Evolutionary conservation across 2,329 filamentous ascomycete species (phyloP).

Genomic region (Rhexocercosporidium sp.): DNA sequence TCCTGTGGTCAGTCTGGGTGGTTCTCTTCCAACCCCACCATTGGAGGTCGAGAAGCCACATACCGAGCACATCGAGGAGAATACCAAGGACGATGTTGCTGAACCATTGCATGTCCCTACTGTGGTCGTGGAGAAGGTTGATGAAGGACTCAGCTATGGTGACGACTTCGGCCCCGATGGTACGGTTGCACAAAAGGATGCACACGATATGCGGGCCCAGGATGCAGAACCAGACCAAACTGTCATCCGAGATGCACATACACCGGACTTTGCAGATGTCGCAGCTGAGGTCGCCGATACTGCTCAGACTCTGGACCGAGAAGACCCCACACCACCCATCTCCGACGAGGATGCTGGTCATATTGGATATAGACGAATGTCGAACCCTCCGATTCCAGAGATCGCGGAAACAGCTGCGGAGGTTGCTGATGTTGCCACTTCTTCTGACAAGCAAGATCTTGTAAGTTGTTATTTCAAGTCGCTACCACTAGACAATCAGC

Average conservation of each 20-base stretch:
- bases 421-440: slow-evolving; percentile 49
- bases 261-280: slow-evolving; percentile 33
- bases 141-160: slow-evolving; percentile 42
- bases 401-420: slow-evolving; percentile 51
- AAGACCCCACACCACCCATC: slow-evolving; percentile 42
- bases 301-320: slow-evolving; percentile 44
- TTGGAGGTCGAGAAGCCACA: not conserved
- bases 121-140: slow-evolving; percentile 44
- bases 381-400: slow-evolving; percentile 48
- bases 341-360: slow-evolving; percentile 43
- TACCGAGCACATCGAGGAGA: slow-evolving; percentile 8
- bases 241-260: slow-evolving; percentile 29
- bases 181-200: slow-evolving; percentile 43
- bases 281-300: slow-evolving; percentile 49
- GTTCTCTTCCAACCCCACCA: not conserved
- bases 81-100: not conserved
- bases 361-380: slow-evolving; percentile 44
- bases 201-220: slow-evolving; percentile 41
- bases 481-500: not conserved
- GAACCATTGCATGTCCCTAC: slow-evolving; percentile 28
- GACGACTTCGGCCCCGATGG: slow-evolving; percentile 45
- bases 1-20: not conserved
- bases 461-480: not conserved
- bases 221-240: slow-evolving; percentile 45
- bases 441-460: slow-evolving; percentile 31